phyloP scores from a whole-genome alignment of 495 filamentous ascomycete species.

The Penicillium egyptiacum region DNA sequence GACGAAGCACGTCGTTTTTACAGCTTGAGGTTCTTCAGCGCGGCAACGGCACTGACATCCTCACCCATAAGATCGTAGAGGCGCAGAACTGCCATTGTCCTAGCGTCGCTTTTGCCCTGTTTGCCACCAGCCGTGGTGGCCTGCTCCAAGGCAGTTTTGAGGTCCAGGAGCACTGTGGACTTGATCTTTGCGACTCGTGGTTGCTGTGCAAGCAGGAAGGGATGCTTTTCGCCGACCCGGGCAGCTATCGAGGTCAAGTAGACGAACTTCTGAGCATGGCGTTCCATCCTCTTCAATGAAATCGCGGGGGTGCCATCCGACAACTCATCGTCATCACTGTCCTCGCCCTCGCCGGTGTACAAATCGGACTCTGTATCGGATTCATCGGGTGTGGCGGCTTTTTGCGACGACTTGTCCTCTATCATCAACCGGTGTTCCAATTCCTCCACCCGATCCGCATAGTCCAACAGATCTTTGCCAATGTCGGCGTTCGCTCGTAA shows the following conservation, averaged over 20 bases:
- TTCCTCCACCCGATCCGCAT: constrained; percentile 67
- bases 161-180: constrained; percentile 80
- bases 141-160: constrained; percentile 76
- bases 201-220: constrained; percentile 61
- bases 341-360: constrained; percentile 52
- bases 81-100: constrained; percentile 66
- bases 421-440: constrained; percentile 73
- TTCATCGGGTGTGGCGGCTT: constrained; percentile 17
- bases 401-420: constrained; percentile 23
- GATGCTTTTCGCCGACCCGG: constrained; percentile 59
- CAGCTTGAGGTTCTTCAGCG: constrained; percentile 65
- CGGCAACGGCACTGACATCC: constrained; percentile 60
- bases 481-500: constrained; percentile 53
- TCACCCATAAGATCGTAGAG: constrained; percentile 80
- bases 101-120: constrained; percentile 53
- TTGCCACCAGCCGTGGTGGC: constrained; percentile 53
- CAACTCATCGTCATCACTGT: constrained; percentile 53
- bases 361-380: constrained; percentile 42
- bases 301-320: constrained; percentile 44
- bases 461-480: constrained; percentile 67
- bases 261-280: constrained; percentile 58
- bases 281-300: constrained; percentile 52
- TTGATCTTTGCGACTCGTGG: constrained; percentile 58
- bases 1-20: constrained; percentile 20
- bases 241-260: constrained; percentile 52